phyloP scores from a whole-genome alignment of 2,329 filamentous ascomycete species.

The Fragosphaeria purpurea region DNA sequence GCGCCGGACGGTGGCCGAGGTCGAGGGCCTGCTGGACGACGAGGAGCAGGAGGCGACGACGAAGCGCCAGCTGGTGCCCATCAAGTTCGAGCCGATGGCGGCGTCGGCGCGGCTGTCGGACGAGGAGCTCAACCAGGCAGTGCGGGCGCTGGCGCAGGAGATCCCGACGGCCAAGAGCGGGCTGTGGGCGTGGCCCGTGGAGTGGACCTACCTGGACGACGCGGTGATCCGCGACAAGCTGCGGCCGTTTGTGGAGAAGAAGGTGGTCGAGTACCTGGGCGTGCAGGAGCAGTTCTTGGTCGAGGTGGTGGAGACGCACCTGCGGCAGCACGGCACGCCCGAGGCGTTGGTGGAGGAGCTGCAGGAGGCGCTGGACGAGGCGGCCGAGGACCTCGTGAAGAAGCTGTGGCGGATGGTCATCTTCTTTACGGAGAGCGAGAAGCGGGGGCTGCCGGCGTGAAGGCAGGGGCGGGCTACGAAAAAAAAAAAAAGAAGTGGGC shows the following conservation, averaged over 20 bases:
- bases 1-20: conserved; percentile 79
- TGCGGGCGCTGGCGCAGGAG: conserved; percentile 72
- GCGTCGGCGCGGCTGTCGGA: conserved; percentile 63
- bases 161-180: conserved; percentile 81
- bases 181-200: conserved; percentile 84
- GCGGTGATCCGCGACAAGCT: conserved; percentile 74
- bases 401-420: conserved; percentile 98
- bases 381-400: conserved; percentile 86
- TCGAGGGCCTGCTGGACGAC: conserved; percentile 89
- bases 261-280: conserved; percentile 92
- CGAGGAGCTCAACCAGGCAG: conserved; percentile 76
- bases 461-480: too few relatives aligned
- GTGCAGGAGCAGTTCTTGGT: conserved; percentile 95
- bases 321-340: conserved; percentile 66
- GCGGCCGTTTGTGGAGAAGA: conserved; percentile 92
- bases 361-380: conserved; percentile 84
- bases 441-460: conserved; percentile 66
- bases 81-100: conserved; percentile 65
- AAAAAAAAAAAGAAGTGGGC: too few relatives aligned
- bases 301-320: conserved; percentile 80
- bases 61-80: conserved; percentile 67
- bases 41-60: conserved; percentile 68
- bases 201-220: conserved; percentile 86
- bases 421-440: conserved; percentile 93
- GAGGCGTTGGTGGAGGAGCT: conserved; percentile 74